Conservation (phyloP, 2,329 filamentous ascomycete species). For the Claviceps spartinae region DNA sequence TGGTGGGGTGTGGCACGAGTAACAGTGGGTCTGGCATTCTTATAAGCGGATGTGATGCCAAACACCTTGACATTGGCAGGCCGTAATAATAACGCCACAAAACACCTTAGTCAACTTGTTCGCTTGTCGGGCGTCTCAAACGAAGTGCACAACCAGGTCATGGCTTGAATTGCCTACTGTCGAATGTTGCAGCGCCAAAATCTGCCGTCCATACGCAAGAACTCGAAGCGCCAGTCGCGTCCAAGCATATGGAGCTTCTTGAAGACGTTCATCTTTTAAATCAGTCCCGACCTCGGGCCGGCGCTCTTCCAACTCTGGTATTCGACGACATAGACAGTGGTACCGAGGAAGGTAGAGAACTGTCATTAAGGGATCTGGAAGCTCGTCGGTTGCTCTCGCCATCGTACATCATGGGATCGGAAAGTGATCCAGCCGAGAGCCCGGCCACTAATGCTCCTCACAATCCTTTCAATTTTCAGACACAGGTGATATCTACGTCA, state of each 20-base stretch:
- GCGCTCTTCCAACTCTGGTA: constrained; percentile 6
- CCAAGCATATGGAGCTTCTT: constrained; percentile 7
- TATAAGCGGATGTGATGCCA: no score
- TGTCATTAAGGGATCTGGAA: neutral
- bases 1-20: no score
- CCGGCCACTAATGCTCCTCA: constrained; percentile 16
- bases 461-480: constrained; percentile 91
- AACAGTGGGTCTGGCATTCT: no score
- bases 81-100: neutral
- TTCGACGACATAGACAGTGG: constrained; percentile 11
- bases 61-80: no score
- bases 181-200: neutral
- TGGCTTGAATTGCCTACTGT: neutral
- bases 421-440: constrained; percentile 1
- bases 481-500: constrained; percentile 59
- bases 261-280: neutral
- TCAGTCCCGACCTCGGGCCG: neutral
- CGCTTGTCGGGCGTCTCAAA: neutral
- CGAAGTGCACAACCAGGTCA: neutral
- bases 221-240: neutral
- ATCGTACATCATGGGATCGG: constrained; percentile 6
- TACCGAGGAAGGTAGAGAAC: neutral
- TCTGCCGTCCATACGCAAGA: neutral
- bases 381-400: constrained; percentile 6
- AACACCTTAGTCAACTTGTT: neutral